phyloP scores from a whole-genome alignment of 805 yeast genomes.

The Hanseniaspora nectarophila region DNA sequence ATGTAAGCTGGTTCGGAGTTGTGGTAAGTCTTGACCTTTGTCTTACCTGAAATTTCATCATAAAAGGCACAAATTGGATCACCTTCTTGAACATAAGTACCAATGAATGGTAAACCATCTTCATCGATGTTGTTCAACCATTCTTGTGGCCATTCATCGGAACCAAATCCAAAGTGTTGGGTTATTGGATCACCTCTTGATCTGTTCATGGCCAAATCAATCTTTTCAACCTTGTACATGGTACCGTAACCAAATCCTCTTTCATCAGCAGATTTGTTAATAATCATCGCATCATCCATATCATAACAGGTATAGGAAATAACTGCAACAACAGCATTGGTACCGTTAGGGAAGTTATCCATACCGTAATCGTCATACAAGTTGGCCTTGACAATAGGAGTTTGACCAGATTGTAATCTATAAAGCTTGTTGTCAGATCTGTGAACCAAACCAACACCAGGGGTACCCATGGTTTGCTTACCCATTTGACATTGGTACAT shows the following conservation, averaged over 20 bases:
- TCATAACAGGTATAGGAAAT: slow-evolving; percentile 97
- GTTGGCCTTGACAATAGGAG: slow-evolving; percentile 90
- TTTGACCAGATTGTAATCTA: slow-evolving; percentile 87
- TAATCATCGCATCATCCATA: slow-evolving; percentile 99
- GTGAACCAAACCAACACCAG: slow-evolving; percentile 87
- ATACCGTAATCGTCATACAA: slow-evolving; percentile 91
- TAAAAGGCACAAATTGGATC: slow-evolving; percentile 89
- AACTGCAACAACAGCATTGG: slow-evolving; percentile 96
- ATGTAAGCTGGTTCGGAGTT: slow-evolving; percentile 89
- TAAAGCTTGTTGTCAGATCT: slow-evolving; percentile 92
- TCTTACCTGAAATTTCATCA: slow-evolving; percentile 82
- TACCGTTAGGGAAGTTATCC: slow-evolving; percentile 98
- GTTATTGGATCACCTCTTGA: slow-evolving; percentile 89
- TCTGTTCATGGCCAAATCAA: slow-evolving; percentile 66
- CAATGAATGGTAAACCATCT: slow-evolving; percentile 88
- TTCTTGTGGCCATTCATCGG: slow-evolving; percentile 79
- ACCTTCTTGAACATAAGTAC: slow-evolving; percentile 81
- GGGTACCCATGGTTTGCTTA: slow-evolving; percentile 99
- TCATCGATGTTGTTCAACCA: slow-evolving; percentile 83
- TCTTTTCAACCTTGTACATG: slow-evolving; percentile 85
- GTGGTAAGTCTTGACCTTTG: slow-evolving; percentile 85
- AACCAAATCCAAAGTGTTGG: slow-evolving; percentile 88
- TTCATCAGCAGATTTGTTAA: slow-evolving; percentile 93
- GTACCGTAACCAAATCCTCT: slow-evolving; percentile 97
- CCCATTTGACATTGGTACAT: slow-evolving; percentile 99